Conservation (phyloP, 1,139 yeast species). For the Groenewaldozyma auringiensis region DNA sequence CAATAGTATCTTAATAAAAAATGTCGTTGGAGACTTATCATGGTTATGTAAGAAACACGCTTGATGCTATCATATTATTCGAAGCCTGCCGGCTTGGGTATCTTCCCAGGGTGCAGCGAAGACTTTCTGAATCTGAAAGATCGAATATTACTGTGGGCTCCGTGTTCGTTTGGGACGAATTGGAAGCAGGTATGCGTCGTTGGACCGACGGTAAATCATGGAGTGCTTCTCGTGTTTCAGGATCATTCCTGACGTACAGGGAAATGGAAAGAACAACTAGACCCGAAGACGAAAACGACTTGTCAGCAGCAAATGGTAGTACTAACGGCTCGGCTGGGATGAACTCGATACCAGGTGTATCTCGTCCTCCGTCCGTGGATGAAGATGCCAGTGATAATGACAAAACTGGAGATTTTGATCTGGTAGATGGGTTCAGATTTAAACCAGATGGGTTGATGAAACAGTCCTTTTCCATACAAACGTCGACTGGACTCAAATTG, state of each 20-base stretch:
- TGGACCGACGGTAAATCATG: conserved; percentile 72
- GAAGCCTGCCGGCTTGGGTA: conserved; percentile 55
- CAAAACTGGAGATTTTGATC: conserved; percentile 12
- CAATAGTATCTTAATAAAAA: no score
- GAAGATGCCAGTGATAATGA: conserved; percentile 11
- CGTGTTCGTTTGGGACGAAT: conserved; percentile 64
- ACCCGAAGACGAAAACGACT: conserved; percentile 4
- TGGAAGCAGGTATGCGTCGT: conserved; percentile 60
- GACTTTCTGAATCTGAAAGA: conserved; percentile 55
- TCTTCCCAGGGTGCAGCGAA: conserved; percentile 51
- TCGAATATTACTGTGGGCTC: conserved; percentile 48
- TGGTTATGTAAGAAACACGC: conserved; percentile 49
- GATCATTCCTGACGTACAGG: conserved; percentile 54
- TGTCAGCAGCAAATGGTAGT: conserved; percentile 1
- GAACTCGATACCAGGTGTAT: neutral
- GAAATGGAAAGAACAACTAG: conserved; percentile 40
- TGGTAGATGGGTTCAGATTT: conserved; percentile 31
- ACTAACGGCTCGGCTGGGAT: neutral
- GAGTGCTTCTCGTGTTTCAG: conserved; percentile 65
- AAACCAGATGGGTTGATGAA: conserved; percentile 49
- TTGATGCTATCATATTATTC: conserved; percentile 56
- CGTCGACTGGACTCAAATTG: conserved; percentile 44
- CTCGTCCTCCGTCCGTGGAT: neutral
- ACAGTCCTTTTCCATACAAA: conserved; percentile 51
- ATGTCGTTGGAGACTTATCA: conserved; percentile 49